Evolutionary conservation across 257 asterid species (phyloP).

Genomic region (Anisodus tanguticus): DNA sequence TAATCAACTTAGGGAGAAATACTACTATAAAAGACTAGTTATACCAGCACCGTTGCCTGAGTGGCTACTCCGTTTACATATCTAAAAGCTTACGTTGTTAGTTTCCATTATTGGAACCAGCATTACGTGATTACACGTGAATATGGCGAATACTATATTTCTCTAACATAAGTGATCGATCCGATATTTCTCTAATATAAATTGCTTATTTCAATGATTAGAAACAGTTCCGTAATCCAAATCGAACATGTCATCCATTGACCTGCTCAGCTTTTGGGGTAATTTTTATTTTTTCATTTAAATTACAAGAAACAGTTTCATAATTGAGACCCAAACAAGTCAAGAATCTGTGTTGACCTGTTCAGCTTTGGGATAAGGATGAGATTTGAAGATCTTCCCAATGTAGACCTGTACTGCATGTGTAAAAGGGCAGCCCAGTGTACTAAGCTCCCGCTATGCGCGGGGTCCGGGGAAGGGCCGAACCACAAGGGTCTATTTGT

Average conservation of each 20-base stretch:
- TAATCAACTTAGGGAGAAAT: background rate
- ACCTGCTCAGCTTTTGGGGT: constrained; percentile 8
- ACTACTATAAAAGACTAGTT: background rate
- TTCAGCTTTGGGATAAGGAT: constrained; percentile 19
- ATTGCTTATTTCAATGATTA: background rate
- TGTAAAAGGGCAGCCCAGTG: too few relatives aligned
- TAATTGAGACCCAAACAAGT: background rate
- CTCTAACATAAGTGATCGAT: background rate
- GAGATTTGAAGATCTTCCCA: constrained; percentile 7
- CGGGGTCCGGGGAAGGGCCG: too few relatives aligned
- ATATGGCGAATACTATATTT: too few relatives aligned
- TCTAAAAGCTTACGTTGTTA: background rate
- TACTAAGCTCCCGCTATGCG: too few relatives aligned
- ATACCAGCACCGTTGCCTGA: too few relatives aligned
- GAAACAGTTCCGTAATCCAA: background rate
- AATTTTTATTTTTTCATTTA: background rate
- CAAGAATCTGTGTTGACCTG: background rate
- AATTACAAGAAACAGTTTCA: constrained; percentile 5
- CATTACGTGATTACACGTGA: background rate
- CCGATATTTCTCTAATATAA: background rate
- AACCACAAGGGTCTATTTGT: too few relatives aligned
- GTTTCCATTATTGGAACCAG: background rate
- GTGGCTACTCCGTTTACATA: background rate
- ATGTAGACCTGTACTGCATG: background rate
- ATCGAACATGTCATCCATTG: background rate